Base-by-base conservation (phyloP, 2,329 filamentous ascomycete species). In the Trichoderma sp. region DNA sequence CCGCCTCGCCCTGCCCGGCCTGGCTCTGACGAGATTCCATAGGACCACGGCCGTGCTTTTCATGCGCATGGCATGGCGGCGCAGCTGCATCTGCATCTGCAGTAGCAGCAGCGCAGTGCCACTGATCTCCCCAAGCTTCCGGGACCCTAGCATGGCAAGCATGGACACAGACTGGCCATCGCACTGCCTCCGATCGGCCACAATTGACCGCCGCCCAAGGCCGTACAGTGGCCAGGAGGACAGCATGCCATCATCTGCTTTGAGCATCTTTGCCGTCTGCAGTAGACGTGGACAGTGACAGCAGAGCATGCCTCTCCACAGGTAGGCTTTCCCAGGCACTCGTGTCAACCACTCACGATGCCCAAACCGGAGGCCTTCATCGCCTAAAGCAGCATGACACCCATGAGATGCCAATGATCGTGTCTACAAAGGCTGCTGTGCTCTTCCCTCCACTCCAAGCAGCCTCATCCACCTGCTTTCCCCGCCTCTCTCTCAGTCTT, bases 41-140 rank as follows among this genome's bases (percentile, higher is more conserved):
- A 82, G 72, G 72, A 63, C 60, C 60, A 63, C 60, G 79, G 77
- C 77, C 77, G 73, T 62, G 45, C 78, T 79, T 77, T 77, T 79
- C 83, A 84, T 82, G 83, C 67, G 83, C 83, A 85, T 84, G 81
- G 83, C 83, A 85, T 84, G 81, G 86, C 84, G 85, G 85, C 85
- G 86, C 85, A 86, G 84, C 82, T 78, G 76, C 78, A 77, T 50
- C 53, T 60, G 64, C 59, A 75, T 63, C 60, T 63, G 50, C 33
- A 75, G 62, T 65, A 67, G 63, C 59, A 72, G 45, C 27, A 76
- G 38, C 75, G 75, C 69, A 74, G 59, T 65, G 67, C 56, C 74
- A 75, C 72, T 68, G 72, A 75, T 75, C 68, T 72, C 68, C 74
- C 56, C 66, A 71, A 75, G 67, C 38, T 45, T 75, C 67, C 45